A percentile compares a stretch with the other conserved stretches of the same genome.
phyloP scores from a whole-genome alignment of 345 rosid species.

The Conringia planisiliqua region DNA sequence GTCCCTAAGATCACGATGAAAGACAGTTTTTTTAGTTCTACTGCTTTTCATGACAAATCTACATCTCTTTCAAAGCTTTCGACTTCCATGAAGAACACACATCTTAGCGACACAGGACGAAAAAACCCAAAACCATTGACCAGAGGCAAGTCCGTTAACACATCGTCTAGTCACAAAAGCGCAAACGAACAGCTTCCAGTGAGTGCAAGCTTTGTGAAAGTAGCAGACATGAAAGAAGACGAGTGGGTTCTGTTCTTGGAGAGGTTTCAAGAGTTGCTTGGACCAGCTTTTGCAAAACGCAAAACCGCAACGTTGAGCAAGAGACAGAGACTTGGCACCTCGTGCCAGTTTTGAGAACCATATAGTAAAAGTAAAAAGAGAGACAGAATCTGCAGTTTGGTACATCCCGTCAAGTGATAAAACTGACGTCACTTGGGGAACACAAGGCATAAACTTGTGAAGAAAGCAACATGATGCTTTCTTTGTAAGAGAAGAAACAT shows the following conservation, averaged over 20 bases:
- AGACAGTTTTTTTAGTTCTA: slow-evolving; percentile 22
- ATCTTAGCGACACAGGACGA: slow-evolving; percentile 49
- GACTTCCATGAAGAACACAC: slow-evolving; percentile 60
- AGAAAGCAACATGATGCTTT: slow-evolving; percentile 28
- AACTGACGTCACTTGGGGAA: background rate
- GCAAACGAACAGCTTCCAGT: slow-evolving; percentile 87
- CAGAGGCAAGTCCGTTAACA: slow-evolving; percentile 48
- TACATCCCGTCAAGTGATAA: background rate
- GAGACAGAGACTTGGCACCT: slow-evolving; percentile 97
- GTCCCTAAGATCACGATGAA: slow-evolving; percentile 25
- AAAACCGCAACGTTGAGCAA: slow-evolving; percentile 63
- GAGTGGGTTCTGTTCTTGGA: slow-evolving; percentile 78
- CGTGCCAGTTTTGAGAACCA: slow-evolving; percentile 87
- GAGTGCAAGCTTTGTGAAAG: slow-evolving; percentile 71
- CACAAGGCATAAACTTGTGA: slow-evolving; percentile 20
- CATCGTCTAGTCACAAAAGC: slow-evolving; percentile 82
- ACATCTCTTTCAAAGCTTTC: slow-evolving; percentile 68
- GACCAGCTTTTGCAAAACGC: slow-evolving; percentile 65
- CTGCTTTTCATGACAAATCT: slow-evolving; percentile 31
- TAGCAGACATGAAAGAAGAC: slow-evolving; percentile 82
- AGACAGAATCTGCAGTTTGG: slow-evolving; percentile 23
- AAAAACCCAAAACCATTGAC: slow-evolving; percentile 40
- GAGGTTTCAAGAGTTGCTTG: slow-evolving; percentile 66
- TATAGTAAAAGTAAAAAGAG: slow-evolving; percentile 21
- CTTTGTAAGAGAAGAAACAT: slow-evolving; percentile 32